These are phyloP conservation scores for Solanum chmielewskii DNA, from an alignment of 257 asterid genomes.

Conservation along the genomic window DNA sequence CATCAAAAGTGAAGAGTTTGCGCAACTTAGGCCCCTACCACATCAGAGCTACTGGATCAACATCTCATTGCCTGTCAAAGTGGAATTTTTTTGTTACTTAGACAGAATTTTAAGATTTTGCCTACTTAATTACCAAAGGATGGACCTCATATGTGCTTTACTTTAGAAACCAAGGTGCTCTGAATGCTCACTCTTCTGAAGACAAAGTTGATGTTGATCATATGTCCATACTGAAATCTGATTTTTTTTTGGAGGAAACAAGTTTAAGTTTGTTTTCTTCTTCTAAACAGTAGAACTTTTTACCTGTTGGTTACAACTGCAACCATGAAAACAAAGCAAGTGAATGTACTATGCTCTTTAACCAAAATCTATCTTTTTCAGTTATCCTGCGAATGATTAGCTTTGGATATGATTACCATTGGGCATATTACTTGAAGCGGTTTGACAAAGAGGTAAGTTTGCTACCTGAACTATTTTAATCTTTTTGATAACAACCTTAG, in stretches of 20 bases:
- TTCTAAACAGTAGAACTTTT: not conserved
- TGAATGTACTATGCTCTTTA: not conserved
- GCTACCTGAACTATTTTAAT: not conserved
- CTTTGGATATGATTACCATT: conserved; percentile 92
- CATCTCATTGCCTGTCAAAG: not conserved
- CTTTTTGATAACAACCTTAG: not conserved
- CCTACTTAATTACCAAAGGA: not conserved
- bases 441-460: conserved; percentile 64
- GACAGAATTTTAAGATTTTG: not conserved
- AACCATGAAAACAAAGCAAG: not conserved
- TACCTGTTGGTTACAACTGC: not conserved
- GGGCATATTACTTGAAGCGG: conserved; percentile 43
- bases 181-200: not conserved
- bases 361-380: conserved; percentile 14
- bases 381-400: conserved; percentile 96
- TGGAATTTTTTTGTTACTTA: not conserved
- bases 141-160: not conserved
- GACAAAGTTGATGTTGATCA: not conserved
- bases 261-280: not conserved
- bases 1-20: too few species aligned
- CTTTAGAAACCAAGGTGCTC: not conserved
- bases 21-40: not conserved
- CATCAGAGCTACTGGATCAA: not conserved
- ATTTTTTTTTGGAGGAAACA: not conserved
- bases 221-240: not conserved